Base-by-base conservation (phyloP, 345 rosid species). In the Isatis tinctoria region DNA sequence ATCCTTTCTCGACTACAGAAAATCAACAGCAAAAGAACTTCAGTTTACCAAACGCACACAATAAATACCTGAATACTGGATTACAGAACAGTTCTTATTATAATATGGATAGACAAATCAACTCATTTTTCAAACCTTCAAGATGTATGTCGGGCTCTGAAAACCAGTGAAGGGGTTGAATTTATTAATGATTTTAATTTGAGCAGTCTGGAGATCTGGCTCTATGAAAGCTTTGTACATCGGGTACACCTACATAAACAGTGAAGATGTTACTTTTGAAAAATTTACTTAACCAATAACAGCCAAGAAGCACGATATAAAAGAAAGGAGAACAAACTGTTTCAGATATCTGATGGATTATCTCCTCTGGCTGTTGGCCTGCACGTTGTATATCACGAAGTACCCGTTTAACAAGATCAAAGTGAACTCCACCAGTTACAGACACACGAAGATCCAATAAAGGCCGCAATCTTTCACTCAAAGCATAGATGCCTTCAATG, bases 201-300 rank as follows among this genome's bases (percentile, higher is more conserved):
- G 99, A 47, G 98, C 99, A 47, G 97, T 96, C 85, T 88, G 87
- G 67, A 96, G 98, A 82, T 96, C 99, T 63, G 99, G 98, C 83
- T 96, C 99, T 22, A 92, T 96, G 77, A 86, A 96, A 78, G 99
- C 99, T 81, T 96, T 96, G 85, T 92, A 96, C 99, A 96, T 96
- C 10, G 99, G 97, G 82, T 90, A 96, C 39, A 96, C 98, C 99
- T 96, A 84, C 69, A 79, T 57, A 71, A 12, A 77, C 47, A 63
- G 52, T 30, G 33, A 61, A 52, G 22, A n/a, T 13, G 35, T 75
- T 61, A 63, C 35, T 7, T 61, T 32, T 44, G 18, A 22, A 41
- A 6, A 8, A 8, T 14, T 6, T 14, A 45, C 60, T 7, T 30
- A 51, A 76, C 67, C 36, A 76, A 54, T 37, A 41, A 67, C 24